Conservation (phyloP, 495 filamentous ascomycete genomes). For the Penicillium argentinense region DNA sequence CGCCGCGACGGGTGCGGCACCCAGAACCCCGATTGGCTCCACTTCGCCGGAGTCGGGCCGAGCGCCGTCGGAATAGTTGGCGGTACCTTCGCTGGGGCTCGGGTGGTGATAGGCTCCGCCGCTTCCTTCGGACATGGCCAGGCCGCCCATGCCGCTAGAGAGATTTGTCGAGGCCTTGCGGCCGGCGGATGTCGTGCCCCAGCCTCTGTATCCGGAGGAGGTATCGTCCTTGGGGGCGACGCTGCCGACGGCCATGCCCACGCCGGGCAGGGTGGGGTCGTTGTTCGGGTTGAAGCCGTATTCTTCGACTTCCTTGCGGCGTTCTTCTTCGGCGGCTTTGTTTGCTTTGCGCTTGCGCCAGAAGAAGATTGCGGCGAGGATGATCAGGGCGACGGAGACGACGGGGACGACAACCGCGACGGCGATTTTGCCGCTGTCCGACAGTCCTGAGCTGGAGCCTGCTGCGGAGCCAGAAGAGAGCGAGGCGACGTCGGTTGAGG, state of each 20-base stretch:
- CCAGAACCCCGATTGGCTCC: conserved; percentile 76
- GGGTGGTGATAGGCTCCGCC: conserved; percentile 58
- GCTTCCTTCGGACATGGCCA: conserved; percentile 73
- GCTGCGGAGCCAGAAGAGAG: conserved; percentile 9
- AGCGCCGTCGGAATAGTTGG: conserved; percentile 63
- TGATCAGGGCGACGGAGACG: conserved; percentile 78
- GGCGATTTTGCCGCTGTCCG: conserved; percentile 70
- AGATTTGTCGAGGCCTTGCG: conserved; percentile 87
- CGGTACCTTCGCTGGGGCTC: conserved; percentile 67
- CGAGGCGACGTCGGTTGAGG: conserved; percentile 21
- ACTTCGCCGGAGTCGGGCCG: conserved; percentile 64
- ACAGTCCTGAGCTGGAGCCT: conserved; percentile 47
- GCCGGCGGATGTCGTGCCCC: conserved; percentile 83
- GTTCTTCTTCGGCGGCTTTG: conserved; percentile 80
- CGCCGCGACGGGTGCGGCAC: conserved; percentile 61
- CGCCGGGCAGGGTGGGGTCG: conserved; percentile 76
- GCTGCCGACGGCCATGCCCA: conserved; percentile 37
- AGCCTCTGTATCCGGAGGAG: conserved; percentile 82
- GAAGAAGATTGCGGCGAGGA: conserved; percentile 72
- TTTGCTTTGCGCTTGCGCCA: conserved; percentile 85
- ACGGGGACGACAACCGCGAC: conserved; percentile 94
- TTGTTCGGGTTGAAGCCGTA: conserved; percentile 96
- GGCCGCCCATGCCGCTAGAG: conserved; percentile 68
- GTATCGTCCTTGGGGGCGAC: conserved; percentile 65
- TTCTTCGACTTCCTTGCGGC: conserved; percentile 93